phyloP scores from a whole-genome alignment of 495 filamentous ascomycete species.

The Trichoderma erinaceum region DNA sequence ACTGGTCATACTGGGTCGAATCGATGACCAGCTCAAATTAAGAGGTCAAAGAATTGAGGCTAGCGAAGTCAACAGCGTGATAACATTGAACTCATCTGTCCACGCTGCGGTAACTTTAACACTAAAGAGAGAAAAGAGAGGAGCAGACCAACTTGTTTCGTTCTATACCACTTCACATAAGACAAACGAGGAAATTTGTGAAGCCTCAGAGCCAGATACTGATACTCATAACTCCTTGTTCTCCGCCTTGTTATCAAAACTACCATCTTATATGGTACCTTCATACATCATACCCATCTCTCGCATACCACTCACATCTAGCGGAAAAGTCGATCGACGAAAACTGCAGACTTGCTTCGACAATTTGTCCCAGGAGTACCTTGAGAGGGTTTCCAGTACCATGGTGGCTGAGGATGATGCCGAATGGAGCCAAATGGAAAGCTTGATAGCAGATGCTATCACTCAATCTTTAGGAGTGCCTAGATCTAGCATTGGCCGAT shows the following conservation, averaged over 20 bases:
- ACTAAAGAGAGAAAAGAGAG: conserved; percentile 25
- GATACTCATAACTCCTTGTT: conserved; percentile 31
- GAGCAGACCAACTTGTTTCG: conserved; percentile 44
- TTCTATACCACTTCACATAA: conserved; percentile 48
- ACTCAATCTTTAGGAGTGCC: conserved; percentile 34
- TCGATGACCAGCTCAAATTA: conserved; percentile 77
- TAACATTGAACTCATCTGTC: conserved; percentile 40
- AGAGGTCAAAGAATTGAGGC: conserved; percentile 74
- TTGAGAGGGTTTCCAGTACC: conserved; percentile 23
- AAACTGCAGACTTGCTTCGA: conserved; percentile 21
- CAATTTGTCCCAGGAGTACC: conserved; percentile 18
- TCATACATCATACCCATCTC: conserved; percentile 60
- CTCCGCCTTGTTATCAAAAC: conserved; percentile 29
- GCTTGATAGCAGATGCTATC: conserved; percentile 41
- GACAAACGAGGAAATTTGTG: conserved; percentile 16
- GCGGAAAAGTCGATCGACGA: conserved; percentile 54
- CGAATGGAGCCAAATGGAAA: conserved; percentile 47
- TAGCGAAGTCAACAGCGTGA: conserved; percentile 61
- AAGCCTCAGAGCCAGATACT: conserved; percentile 22
- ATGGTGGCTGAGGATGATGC: conserved; percentile 34
- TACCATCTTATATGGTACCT: conserved; percentile 67
- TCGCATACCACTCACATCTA: conserved; percentile 53
- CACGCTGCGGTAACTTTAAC: conserved; percentile 51
- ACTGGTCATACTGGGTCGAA: conserved; percentile 64
- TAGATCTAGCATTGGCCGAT: conserved; percentile 50